These are phyloP conservation scores for Blastocystis sp. DNA, from an alignment of 352 stramenopile genomes.

Conservation along the genomic window DNA sequence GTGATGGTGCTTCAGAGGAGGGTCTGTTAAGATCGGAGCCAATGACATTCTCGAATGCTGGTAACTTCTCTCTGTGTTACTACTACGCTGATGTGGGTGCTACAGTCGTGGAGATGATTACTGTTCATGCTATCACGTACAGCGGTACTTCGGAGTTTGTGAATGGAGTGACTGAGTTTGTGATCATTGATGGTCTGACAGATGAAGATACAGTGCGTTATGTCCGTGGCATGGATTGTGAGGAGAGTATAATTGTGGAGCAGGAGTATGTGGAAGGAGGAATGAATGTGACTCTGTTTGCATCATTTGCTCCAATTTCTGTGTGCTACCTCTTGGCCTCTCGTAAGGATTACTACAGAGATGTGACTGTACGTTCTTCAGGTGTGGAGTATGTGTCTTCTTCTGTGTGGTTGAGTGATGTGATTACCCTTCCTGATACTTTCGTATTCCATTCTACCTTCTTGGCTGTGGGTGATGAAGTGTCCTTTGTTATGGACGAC, in stretches of 20 bases:
- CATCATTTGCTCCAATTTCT: constrained; percentile 1
- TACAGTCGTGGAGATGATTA: not conserved
- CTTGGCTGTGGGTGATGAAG: constrained; percentile 23
- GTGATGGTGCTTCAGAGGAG: not conserved
- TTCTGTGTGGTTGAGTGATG: constrained; percentile 14
- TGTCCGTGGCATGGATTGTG: constrained; percentile 10
- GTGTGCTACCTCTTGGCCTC: constrained; percentile 41
- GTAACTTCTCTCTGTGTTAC: constrained; percentile 45
- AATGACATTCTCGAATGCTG: not conserved
- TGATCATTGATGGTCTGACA: not conserved
- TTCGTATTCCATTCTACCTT: constrained; percentile 40
- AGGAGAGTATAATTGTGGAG: not conserved
- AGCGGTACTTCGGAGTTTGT: constrained; percentile 33
- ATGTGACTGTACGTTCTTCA: not conserved
- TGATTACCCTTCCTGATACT: constrained; percentile 13
- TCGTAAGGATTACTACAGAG: not conserved
- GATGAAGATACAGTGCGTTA: constrained; percentile 14
- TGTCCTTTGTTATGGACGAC: not conserved
- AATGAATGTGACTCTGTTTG: constrained; percentile 8
- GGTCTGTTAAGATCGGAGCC: not conserved
- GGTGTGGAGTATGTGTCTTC: constrained; percentile 53
- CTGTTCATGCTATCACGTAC: constrained; percentile 11
- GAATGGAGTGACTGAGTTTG: constrained; percentile 22
- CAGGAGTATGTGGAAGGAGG: constrained; percentile 1
- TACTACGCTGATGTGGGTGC: constrained; percentile 33